A percentile compares a stretch with the other conserved stretches of the same genome.
Evolutionary conservation across 2,329 filamentous ascomycete species (phyloP).

Genomic region (Scorias spongiosa): DNA sequence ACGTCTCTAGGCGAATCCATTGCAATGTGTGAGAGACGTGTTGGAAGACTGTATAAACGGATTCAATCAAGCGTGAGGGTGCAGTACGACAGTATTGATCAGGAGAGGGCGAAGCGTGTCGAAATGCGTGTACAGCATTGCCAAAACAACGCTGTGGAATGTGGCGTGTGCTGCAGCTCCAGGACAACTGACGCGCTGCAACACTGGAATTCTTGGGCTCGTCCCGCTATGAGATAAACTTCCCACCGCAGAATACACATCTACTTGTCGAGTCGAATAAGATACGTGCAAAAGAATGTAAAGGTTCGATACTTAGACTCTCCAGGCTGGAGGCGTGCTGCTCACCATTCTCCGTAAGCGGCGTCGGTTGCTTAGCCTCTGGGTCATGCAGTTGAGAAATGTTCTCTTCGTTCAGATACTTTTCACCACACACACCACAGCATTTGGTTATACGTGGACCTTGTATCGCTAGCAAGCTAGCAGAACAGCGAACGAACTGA

Average conservation of each 20-base stretch:
- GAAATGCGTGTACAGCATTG: no score
- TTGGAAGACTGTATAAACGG: not conserved
- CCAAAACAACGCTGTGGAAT: no score
- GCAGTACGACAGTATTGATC: no score
- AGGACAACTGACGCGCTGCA: no score
- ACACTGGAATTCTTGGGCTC: no score
- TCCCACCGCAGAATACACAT: constrained; percentile 25
- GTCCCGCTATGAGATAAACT: constrained; percentile 15
- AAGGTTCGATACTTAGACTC: not conserved
- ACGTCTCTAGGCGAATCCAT: not conserved
- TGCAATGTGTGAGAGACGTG: not conserved
- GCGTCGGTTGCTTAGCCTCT: not conserved
- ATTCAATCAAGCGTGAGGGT: no score
- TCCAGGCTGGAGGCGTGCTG: no score
- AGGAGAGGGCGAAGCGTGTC: no score
- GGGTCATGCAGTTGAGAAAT: not conserved
- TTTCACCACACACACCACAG: constrained; percentile 37
- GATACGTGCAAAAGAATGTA: constrained; percentile 14
- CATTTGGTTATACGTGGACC: constrained; percentile 37
- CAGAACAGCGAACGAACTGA: constrained; percentile 36
- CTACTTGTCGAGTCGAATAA: constrained; percentile 21
- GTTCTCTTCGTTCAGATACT: constrained; percentile 32
- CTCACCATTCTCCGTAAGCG: no score
- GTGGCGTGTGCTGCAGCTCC: no score
- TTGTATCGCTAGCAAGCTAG: constrained; percentile 41